phyloP scores from a whole-genome alignment of 2,329 filamentous ascomycete genomes.

The Alternaria viburni region DNA sequence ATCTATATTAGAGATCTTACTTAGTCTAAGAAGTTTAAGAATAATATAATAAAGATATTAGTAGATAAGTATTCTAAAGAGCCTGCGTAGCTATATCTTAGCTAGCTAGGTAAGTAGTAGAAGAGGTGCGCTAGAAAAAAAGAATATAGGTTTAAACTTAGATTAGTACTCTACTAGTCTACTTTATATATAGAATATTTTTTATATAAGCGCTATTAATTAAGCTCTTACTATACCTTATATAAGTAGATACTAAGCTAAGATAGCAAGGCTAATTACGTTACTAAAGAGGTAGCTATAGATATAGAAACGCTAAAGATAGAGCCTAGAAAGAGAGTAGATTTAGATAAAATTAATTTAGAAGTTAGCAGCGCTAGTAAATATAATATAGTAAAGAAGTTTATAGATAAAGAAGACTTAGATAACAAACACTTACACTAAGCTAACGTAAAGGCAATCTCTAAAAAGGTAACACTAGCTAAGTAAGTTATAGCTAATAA shows the following conservation, averaged over 20 bases:
- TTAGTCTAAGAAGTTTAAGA: not conserved
- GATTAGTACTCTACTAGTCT: constrained; percentile 2
- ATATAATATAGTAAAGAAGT: not conserved
- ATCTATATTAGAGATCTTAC: constrained; percentile 3
- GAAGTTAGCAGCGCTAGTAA: not conserved
- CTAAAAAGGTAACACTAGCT: not conserved
- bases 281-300: not conserved
- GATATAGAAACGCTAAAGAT: not conserved
- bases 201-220: not conserved
- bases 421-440: not conserved
- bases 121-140: not conserved
- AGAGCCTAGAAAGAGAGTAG: not conserved
- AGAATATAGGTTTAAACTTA: not conserved
- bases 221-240: not conserved
- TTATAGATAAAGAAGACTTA: not conserved
- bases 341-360: not conserved
- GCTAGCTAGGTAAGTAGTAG: not conserved
- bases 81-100: constrained; percentile 1
- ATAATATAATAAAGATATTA: not conserved
- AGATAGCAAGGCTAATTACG: not conserved
- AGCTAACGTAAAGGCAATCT: not conserved
- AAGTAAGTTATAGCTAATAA: not conserved
- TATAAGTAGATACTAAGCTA: not conserved
- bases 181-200: not conserved
- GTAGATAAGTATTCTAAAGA: not conserved